Evolutionary conservation across 495 filamentous ascomycete genomes (phyloP).

Genomic region (Aspergillus nanangensis): DNA sequence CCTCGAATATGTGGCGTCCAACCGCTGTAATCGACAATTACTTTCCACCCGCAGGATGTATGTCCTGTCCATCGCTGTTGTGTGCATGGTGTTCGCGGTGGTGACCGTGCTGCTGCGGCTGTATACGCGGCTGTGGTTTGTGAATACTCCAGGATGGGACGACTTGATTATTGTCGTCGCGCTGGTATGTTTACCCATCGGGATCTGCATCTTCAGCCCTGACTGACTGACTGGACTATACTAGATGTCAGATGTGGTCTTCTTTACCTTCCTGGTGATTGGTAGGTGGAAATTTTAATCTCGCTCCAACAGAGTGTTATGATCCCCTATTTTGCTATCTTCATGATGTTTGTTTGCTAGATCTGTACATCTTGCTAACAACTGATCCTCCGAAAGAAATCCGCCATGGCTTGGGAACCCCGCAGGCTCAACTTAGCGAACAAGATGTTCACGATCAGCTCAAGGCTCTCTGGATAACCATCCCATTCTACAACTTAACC

Average conservation of each 20-base stretch:
- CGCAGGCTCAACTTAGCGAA: no score
- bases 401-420: slow-evolving; percentile 13
- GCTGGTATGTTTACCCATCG: no score
- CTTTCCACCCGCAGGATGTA: slow-evolving; percentile 19
- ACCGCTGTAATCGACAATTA: background rate
- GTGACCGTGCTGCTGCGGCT: slow-evolving; percentile 29
- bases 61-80: slow-evolving; percentile 14
- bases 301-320: background rate
- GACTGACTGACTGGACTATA: background rate
- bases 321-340: no score
- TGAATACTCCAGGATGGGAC: slow-evolving; percentile 32
- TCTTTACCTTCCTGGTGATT: slow-evolving; percentile 22
- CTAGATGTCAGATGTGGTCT: slow-evolving; percentile 18
- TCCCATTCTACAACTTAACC: slow-evolving; percentile 39
- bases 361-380: no score
- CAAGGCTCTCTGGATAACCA: slow-evolving; percentile 32
- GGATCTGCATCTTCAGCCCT: no score
- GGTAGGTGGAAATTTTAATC: slow-evolving; percentile 15
- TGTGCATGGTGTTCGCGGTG: slow-evolving; percentile 20
- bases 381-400: slow-evolving; percentile 9
- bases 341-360: no score
- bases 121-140: slow-evolving; percentile 24
- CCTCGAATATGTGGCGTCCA: no score
- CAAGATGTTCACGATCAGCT: no score
- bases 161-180: slow-evolving; percentile 27